These are phyloP conservation scores for Ustilago lituana DNA, from an alignment of 1,284 basidiomycete genomes.

Conservation along the genomic window DNA sequence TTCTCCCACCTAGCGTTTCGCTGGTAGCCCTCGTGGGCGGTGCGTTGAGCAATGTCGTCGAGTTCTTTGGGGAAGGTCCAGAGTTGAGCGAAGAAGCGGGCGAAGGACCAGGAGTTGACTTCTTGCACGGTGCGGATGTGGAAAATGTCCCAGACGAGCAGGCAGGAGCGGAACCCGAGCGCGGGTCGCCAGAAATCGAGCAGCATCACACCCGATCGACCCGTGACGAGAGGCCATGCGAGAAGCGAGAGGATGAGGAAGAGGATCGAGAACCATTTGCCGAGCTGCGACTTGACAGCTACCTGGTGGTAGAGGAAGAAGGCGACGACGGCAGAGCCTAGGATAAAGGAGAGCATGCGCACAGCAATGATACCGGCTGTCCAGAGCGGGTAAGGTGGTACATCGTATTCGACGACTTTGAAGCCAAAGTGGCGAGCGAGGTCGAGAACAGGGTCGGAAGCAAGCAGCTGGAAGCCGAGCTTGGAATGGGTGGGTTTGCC, in stretches of 20 bases:
- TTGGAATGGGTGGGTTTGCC: conserved; percentile 41
- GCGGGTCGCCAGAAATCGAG: conserved; percentile 65
- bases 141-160: conserved; percentile 66
- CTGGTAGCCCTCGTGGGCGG: conserved; percentile 45
- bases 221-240: conserved; percentile 57
- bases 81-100: conserved; percentile 61
- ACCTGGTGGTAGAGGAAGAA: conserved; percentile 59
- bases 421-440: conserved; percentile 20
- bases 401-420: conserved; percentile 57
- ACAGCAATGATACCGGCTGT: conserved; percentile 39
- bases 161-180: conserved; percentile 61
- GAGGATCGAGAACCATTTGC: conserved; percentile 49
- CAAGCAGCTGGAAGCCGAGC: conserved; percentile 50
- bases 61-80: conserved; percentile 64
- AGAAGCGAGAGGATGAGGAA: conserved; percentile 48
- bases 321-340: conserved; percentile 46
- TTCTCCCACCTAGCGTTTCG: conserved; percentile 54
- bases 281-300: conserved; percentile 34
- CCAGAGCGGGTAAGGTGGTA: conserved; percentile 50
- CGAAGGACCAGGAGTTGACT: conserved; percentile 55
- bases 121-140: conserved; percentile 57
- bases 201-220: conserved; percentile 55
- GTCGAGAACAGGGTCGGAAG: conserved; percentile 38
- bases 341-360: conserved; percentile 52
- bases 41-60: conserved; percentile 56